phyloP scores from a whole-genome alignment of 1,284 basidiomycete species.

The Cutaneotrichosporon dermatis region DNA sequence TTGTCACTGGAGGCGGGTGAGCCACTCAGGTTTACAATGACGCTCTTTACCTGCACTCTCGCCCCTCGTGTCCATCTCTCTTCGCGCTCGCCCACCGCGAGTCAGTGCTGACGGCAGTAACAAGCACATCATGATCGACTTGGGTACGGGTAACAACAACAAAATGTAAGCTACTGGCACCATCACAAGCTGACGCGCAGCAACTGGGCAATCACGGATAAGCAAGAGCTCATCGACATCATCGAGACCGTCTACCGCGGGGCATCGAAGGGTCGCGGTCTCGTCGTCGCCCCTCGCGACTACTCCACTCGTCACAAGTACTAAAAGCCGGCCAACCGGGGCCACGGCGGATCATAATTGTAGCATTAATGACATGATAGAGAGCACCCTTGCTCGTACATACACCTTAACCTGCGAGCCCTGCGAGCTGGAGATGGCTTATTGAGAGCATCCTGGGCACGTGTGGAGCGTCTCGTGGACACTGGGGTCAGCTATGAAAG shows the following conservation, averaged over 20 bases:
- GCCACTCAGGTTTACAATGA: no score
- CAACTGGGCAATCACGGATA: conserved; percentile 96
- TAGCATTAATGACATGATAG: background rate
- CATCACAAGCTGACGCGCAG: conserved; percentile 49
- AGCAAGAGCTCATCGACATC: conserved; percentile 97
- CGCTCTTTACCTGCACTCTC: no score
- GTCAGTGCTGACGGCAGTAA: conserved; percentile 65
- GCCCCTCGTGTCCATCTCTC: no score
- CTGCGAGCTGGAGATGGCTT: background rate
- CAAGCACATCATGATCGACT: conserved; percentile 99
- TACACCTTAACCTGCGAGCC: no score
- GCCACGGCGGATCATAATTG: background rate
- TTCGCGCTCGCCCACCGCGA: no score
- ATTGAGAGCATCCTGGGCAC: conserved; percentile 55
- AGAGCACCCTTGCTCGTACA: background rate
- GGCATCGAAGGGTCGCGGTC: conserved; percentile 94
- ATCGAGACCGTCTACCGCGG: conserved; percentile 98
- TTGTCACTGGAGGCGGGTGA: background rate
- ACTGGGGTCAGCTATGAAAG: conserved; percentile 9
- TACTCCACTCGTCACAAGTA: conserved; percentile 51
- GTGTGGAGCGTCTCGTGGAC: conserved; percentile 69
- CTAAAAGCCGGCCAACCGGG: conserved; percentile 16
- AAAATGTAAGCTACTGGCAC: conserved; percentile 64
- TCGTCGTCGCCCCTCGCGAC: conserved; percentile 79
- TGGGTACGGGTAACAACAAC: conserved; percentile 99